Evolutionary conservation across 2,329 filamentous ascomycete species (phyloP).

Genomic region (Zasmidium citrigriseum): DNA sequence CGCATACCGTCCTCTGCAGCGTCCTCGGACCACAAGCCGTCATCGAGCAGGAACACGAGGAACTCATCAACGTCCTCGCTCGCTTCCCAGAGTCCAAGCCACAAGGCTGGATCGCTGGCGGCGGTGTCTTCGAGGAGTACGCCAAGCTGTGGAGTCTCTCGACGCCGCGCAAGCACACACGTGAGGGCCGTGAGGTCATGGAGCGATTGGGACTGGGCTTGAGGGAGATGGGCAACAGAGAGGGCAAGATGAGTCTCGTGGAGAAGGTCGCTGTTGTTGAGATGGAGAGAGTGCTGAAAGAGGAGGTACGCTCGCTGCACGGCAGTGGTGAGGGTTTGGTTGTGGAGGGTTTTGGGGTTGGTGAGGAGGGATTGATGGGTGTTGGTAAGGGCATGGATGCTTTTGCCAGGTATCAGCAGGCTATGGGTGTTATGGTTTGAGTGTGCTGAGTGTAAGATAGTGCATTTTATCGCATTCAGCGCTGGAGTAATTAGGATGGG

Average conservation of each 20-base stretch:
- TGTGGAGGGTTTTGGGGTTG: constrained; percentile 3
- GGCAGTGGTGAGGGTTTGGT: constrained; percentile 21
- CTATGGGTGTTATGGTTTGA: constrained; percentile 80
- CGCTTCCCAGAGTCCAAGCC: constrained; percentile 59
- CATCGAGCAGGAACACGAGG: constrained; percentile 76
- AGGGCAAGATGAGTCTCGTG: constrained; percentile 48
- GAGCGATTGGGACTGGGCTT: constrained; percentile 37
- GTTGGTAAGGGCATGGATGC: constrained; percentile 37
- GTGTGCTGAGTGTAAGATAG: constrained; percentile 25
- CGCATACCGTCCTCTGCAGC: constrained; percentile 78
- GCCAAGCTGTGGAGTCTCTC: constrained; percentile 20
- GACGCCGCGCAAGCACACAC: constrained; percentile 33
- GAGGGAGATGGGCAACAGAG: constrained; percentile 41
- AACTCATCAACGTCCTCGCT: constrained; percentile 67
- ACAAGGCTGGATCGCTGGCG: constrained; percentile 74
- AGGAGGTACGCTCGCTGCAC: constrained; percentile 55
- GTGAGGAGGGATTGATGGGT: constrained; percentile 34
- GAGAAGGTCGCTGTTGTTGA: constrained; percentile 74
- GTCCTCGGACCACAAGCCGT: constrained; percentile 80
- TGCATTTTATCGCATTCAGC: background rate
- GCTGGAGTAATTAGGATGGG: no score
- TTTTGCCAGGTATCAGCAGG: constrained; percentile 55
- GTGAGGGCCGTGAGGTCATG: constrained; percentile 32
- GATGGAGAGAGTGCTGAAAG: constrained; percentile 74
- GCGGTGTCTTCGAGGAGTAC: constrained; percentile 66